Evolutionary conservation across 2,329 filamentous ascomycete species (phyloP), one percentile per base, ranked within the genome.

Genomic region (Sphaerulina musiva): DNA sequence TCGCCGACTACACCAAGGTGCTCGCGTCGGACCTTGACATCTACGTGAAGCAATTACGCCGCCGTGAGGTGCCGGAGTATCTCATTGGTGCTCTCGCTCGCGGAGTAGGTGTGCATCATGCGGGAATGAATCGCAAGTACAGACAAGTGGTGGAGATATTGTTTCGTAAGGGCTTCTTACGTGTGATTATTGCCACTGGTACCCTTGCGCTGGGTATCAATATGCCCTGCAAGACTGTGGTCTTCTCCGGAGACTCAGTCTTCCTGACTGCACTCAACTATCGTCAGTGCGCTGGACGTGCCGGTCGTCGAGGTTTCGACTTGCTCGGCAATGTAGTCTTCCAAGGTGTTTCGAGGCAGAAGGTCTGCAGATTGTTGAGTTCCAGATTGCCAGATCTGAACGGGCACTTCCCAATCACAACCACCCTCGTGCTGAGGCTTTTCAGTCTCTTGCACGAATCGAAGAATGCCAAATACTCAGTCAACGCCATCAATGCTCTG

Each of bases 301-400:
- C 87, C 32, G 87, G 87, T 60, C 83, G 87, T 69, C 80, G 87
- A 72, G 87, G 87, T 1, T 92, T 92, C 58, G 87, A 92, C 66
- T 73, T 89, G 20, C 78, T 92, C 1, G 87, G 87, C 53, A 92
- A 92, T 63, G 84, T 92, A 1, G 84, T 92, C 1, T 92, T 92
- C 69, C 83, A 86, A 58, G 80, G 80, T 1, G 77, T 92, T 12
- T 72, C 78, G 0, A 68, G 72, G 6, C 73, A 78, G 42, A 84
- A 87, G 60, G 80, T 83, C 1, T 78, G 80, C 57, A 80, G 86
- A 48, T 77, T 92, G 48, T 80, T 91, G 64, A 87, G 85, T 54
- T 88, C 86, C 0, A 76, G 82, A 11, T 74, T 92, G 1, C 87
- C 87, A 0, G 85, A 87, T 57, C 76, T 92, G 0, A 84, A 81